These are phyloP conservation scores for Coniochaeta sp. DNA, from an alignment of 2,329 filamentous ascomycete species.

Conservation along the genomic window DNA sequence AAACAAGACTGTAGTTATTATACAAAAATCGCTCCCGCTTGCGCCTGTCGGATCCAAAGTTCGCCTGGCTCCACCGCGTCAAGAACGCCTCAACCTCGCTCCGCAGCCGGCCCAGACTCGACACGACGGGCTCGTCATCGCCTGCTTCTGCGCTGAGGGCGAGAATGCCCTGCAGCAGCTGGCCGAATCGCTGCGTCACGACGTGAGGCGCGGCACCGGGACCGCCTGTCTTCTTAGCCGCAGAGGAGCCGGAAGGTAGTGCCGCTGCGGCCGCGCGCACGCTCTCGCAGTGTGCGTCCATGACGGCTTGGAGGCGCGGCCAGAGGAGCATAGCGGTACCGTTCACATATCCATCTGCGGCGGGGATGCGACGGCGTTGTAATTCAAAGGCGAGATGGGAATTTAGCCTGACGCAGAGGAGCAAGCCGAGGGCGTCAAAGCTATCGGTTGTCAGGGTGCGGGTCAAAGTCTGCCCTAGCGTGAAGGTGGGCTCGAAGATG, in stretches of 20 bases:
- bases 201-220: constrained; percentile 81
- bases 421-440: constrained; percentile 75
- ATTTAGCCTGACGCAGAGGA: constrained; percentile 88
- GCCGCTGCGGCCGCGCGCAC: constrained; percentile 56
- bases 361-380: constrained; percentile 82
- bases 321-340: constrained; percentile 92
- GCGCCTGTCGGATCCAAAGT: constrained; percentile 63
- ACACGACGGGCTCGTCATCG: constrained; percentile 86
- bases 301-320: constrained; percentile 89
- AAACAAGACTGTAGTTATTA: constrained; percentile 93
- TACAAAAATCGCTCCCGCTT: constrained; percentile 84
- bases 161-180: constrained; percentile 80
- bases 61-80: constrained; percentile 62
- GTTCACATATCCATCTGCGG: constrained; percentile 87
- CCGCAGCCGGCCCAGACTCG: constrained; percentile 69
- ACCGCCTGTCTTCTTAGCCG: constrained; percentile 36
- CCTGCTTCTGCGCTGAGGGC: constrained; percentile 80
- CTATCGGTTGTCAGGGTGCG: constrained; percentile 69
- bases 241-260: constrained; percentile 35
- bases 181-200: constrained; percentile 90
- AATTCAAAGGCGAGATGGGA: constrained; percentile 92
- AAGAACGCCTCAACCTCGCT: constrained; percentile 80
- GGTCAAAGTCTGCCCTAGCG: constrained; percentile 71
- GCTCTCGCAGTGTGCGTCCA: constrained; percentile 88
- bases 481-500: constrained; percentile 84